Percentiles rank a stretch among this genome's conserved stretches.
These are phyloP conservation scores for Leptographium radiaticola DNA, from an alignment of 2,329 filamentous ascomycete genomes.

Conservation along the genomic window DNA sequence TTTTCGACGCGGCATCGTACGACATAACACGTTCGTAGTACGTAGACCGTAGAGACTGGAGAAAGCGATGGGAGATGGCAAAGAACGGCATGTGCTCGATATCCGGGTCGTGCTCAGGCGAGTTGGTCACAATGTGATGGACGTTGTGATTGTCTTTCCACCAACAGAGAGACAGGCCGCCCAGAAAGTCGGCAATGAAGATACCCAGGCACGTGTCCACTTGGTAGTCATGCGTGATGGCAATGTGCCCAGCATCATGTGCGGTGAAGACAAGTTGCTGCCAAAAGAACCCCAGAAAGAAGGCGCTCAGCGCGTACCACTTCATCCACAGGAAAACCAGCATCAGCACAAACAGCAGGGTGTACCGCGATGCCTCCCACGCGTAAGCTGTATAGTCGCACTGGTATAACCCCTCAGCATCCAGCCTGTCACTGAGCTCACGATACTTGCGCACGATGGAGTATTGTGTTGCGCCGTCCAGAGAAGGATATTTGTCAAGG, in stretches of 20 bases:
- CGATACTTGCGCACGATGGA: conserved; percentile 71
- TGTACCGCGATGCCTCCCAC: conserved; percentile 61
- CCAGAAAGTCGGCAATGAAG: conserved; percentile 76
- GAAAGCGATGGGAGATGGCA: conserved; percentile 70
- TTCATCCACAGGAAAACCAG: conserved; percentile 46
- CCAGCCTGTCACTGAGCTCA: conserved; percentile 57
- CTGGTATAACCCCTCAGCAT: conserved; percentile 62
- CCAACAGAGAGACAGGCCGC: conserved; percentile 85
- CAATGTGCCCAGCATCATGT: conserved; percentile 95
- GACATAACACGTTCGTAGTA: conserved; percentile 74
- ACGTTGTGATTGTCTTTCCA: conserved; percentile 97
- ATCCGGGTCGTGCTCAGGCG: conserved; percentile 89
- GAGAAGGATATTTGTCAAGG: conserved; percentile 63
- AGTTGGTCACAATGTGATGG: conserved; percentile 92
- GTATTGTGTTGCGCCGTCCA: conserved; percentile 62
- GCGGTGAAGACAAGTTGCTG: conserved; percentile 90
- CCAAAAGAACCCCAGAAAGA: conserved; percentile 76
- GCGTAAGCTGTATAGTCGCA: conserved; percentile 76
- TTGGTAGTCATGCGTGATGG: conserved; percentile 84
- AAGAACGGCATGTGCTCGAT: conserved; percentile 88
- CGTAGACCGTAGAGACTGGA: conserved; percentile 59
- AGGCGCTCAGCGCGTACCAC: conserved; percentile 57
- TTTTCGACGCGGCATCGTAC: conserved; percentile 61
- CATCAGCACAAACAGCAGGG: conserved; percentile 48
- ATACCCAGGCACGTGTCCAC: conserved; percentile 79